Base-by-base conservation (phyloP, 805 yeast genomes). In the Candida glaebosa region DNA sequence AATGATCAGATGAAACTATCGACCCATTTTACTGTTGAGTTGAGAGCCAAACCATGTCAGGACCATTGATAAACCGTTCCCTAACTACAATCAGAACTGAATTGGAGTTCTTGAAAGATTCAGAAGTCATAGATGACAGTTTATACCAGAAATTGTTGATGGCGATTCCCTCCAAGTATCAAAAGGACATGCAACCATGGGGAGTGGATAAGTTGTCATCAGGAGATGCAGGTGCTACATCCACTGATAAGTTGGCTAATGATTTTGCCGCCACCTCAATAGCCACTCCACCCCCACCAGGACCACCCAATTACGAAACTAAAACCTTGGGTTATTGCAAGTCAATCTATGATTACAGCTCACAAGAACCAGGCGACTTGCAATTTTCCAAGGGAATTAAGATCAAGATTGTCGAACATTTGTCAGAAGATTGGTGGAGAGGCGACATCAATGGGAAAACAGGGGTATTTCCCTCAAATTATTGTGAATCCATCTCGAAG, bases 391-490 rank as follows among this genome's bases (percentile, higher is more conserved):
- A 66, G 30, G 97, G 95, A 41, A 91, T 84, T 47, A 79, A 75
- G 53, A 60, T 93, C 37, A 75, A 76, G 24, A 78, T 93, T 4
- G 42, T 79, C 4, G 95, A 89, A 57, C 85, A 79, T 53, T 71
- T 84, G 37, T 85, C 91, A 16, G 73, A 76, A 30, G 91, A 89
- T 56, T 91, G 99, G 99, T 89, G 93, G 86, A 84, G 78, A 57
- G 99, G 99, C 36, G 65, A 61, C 47, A 60, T 55, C 44, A 46
- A 53, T 34, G 65, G 68, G 14, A 60, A 62, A 24, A 74, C 76
- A 5, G 99, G 98, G 33, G 82, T 90, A 56, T 90, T 93, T 68
- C 99, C 99, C 6, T 69, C 91, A 1, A 87, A 87, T 59, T 91
- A 93, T 56, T 96, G 89, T 38, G 74, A 49, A 18, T 47, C 72